Evolutionary conservation across 2,329 filamentous ascomycete genomes (phyloP).

Genomic region (Cyphellophora europaea): DNA sequence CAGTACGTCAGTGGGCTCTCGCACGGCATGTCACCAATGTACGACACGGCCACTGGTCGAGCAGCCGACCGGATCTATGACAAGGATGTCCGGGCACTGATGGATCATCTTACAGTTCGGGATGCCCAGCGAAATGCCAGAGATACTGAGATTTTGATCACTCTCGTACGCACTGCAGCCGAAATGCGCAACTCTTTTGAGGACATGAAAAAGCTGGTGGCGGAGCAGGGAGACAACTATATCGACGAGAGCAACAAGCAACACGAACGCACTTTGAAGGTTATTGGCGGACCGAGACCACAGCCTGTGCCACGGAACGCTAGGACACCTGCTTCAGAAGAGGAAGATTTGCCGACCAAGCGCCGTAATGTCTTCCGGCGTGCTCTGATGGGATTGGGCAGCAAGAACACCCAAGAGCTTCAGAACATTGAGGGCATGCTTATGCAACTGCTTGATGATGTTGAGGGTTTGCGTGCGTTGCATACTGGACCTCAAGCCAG

Average conservation of each 20-base stretch:
- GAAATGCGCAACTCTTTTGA: constrained; percentile 97
- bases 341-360: constrained; percentile 59
- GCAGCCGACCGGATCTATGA: constrained; percentile 89
- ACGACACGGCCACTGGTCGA: constrained; percentile 77
- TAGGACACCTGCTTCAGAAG: constrained; percentile 39
- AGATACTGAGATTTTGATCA: constrained; percentile 92
- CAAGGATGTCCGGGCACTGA: constrained; percentile 90
- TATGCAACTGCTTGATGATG: constrained; percentile 82
- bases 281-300: constrained; percentile 77
- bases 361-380: constrained; percentile 89
- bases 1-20: constrained; percentile 75
- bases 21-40: constrained; percentile 87
- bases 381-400: constrained; percentile 81
- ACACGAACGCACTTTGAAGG: constrained; percentile 75
- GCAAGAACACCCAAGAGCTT: constrained; percentile 80
- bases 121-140: constrained; percentile 93
- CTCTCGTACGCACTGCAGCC: constrained; percentile 82
- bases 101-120: constrained; percentile 96
- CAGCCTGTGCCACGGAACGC: constrained; percentile 57
- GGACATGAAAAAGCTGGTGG: constrained; percentile 86
- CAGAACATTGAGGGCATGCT: constrained; percentile 86
- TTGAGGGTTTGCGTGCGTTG: constrained; percentile 66
- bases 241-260: constrained; percentile 80
- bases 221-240: constrained; percentile 80
- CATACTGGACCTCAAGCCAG: constrained; percentile 27